phyloP scores from a whole-genome alignment of 1,139 yeast species.

The Taphrina flavorubra region DNA sequence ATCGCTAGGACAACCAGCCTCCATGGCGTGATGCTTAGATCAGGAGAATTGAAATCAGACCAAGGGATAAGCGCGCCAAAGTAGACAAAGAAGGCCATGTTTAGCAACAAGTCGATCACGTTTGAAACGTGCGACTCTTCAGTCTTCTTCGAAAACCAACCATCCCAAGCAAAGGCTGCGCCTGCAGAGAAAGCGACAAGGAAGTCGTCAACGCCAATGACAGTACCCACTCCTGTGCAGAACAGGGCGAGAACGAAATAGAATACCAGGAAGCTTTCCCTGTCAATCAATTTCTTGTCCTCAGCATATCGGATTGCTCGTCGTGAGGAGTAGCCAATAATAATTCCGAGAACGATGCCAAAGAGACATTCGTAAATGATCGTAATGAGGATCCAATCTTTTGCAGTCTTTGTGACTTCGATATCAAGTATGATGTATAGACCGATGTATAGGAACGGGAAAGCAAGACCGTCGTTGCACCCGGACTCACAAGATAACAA shows the following conservation, averaged over 20 bases:
- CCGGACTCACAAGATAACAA: slow-evolving; percentile 92
- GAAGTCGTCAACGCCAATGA: slow-evolving; percentile 90
- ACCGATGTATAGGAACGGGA: slow-evolving; percentile 85
- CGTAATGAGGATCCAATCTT: slow-evolving; percentile 76
- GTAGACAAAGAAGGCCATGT: slow-evolving; percentile 84
- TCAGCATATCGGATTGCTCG: slow-evolving; percentile 82
- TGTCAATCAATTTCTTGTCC: slow-evolving; percentile 72
- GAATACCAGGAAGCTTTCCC: slow-evolving; percentile 91
- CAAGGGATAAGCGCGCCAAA: slow-evolving; percentile 96
- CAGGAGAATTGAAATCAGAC: slow-evolving; percentile 73
- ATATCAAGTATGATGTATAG: slow-evolving; percentile 54
- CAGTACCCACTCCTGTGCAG: slow-evolving; percentile 92
- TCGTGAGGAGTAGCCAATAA: slow-evolving; percentile 77
- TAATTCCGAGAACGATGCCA: slow-evolving; percentile 78
- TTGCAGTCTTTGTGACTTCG: slow-evolving; percentile 40
- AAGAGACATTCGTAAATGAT: slow-evolving; percentile 85
- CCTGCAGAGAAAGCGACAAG: slow-evolving; percentile 95
- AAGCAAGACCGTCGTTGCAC: slow-evolving; percentile 98
- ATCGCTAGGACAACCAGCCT: slow-evolving; percentile 78
- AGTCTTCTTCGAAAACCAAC: slow-evolving; percentile 79
- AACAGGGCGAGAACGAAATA: slow-evolving; percentile 83
- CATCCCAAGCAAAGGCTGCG: slow-evolving; percentile 91
- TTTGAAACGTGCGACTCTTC: slow-evolving; percentile 93
- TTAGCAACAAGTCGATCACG: slow-evolving; percentile 78
- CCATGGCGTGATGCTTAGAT: slow-evolving; percentile 80